Evolutionary conservation across 106 monocot genomes (phyloP), one percentile per base, ranked within the genome.

Genomic region (Allium cepa): DNA sequence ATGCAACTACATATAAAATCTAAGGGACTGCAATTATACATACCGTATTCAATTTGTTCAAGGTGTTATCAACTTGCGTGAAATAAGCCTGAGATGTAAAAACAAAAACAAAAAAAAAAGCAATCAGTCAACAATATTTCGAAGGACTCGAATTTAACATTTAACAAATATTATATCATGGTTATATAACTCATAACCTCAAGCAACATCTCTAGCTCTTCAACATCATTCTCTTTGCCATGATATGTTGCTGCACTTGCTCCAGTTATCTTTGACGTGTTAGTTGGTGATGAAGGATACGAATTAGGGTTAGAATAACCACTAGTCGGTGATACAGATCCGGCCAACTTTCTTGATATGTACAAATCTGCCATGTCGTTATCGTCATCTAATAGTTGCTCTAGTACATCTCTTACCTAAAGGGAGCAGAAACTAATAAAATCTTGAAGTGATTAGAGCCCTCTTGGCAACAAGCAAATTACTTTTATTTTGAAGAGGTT

Each of bases 1-100:
- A 36, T 36, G 36, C 36, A 36, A 5, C 36, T 36, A 36, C 36
- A 36, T 36, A 36, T 36, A 36, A 36, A 36, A 36, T 36, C 36
- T 3, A 1, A 36, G 36, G 36, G 36, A 22, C 5, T 36, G 36
- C 5, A 36, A 36, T 36, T 36, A 36, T 36, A 49, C 78, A 47
- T 92, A 92, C 92, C 76, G 85, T 85, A 46, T 80, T 87, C 74
- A 99, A 74, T 78, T 87, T 93, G 75, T 99, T 99, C 68, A 90
- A 76, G 49, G 99, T 93, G 53, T 84, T 83, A 80, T 99, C 99
- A 75, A 99, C 81, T 74, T 99, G 99, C 85, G 87, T 93, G 75
- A 93, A 99, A 66, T 88, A 92, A 53, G 92, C 92, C 87, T 92
- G 75, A 60, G 85, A 22, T 60, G 12, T 51, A 13, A 27, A 15